These are phyloP conservation scores for Hymenotorrendiella dingleyae DNA, from an alignment of 2,329 filamentous ascomycete species.

Conservation along the genomic window DNA sequence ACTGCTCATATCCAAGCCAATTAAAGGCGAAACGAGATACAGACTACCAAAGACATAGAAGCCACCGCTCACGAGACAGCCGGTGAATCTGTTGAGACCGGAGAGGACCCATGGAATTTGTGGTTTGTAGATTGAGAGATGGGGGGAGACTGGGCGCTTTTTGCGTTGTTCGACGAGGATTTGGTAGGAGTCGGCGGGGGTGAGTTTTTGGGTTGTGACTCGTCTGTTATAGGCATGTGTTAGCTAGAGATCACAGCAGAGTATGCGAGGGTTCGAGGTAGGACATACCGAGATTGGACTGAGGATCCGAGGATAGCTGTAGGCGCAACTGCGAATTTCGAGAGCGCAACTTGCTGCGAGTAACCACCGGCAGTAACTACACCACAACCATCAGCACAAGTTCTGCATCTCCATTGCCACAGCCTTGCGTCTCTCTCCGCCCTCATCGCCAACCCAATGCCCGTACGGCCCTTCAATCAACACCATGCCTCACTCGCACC, in stretches of 20 bases:
- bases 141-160: conserved; percentile 61
- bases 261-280: not conserved
- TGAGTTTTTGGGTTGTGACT: conserved; percentile 41
- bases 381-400: not conserved
- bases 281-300: conserved; percentile 42
- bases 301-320: conserved; percentile 34
- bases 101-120: conserved; percentile 65
- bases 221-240: conserved; percentile 35
- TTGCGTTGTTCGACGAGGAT: conserved; percentile 65
- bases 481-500: conserved; percentile 11
- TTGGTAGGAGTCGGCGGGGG: conserved; percentile 37
- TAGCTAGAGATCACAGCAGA: conserved; percentile 2
- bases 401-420: not conserved
- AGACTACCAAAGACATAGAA: conserved; percentile 63
- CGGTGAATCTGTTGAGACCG: conserved; percentile 58
- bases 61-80: conserved; percentile 49
- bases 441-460: no score
- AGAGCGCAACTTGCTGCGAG: not conserved
- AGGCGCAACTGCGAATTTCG: conserved; percentile 21
- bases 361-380: not conserved
- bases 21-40: conserved; percentile 58
- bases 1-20: conserved; percentile 64
- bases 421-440: not conserved
- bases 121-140: conserved; percentile 64
- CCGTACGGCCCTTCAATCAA: no score